Percentiles rank a stretch among this genome's conserved stretches.
These are phyloP conservation scores for Agrocybe praecox DNA, from an alignment of 768 basidiomycete genomes.

Conservation along the genomic window DNA sequence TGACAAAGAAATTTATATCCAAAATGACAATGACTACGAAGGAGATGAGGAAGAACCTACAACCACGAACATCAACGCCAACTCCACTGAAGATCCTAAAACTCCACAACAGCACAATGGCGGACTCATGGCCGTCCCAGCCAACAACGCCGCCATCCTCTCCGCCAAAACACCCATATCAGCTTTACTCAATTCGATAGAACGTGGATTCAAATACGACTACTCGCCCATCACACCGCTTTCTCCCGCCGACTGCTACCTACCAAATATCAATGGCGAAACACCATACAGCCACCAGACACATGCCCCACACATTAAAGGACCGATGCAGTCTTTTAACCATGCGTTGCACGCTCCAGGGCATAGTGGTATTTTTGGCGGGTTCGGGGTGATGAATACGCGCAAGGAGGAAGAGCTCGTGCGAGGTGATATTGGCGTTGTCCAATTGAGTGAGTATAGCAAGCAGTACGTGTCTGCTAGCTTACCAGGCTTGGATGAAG, in stretches of 20 bases:
- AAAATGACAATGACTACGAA: background rate
- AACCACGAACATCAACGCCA: background rate
- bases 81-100: constrained; percentile 2
- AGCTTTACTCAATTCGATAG: constrained; percentile 60
- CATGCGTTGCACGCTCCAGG: constrained; percentile 22
- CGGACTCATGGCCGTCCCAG: constrained; percentile 12
- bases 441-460: constrained; percentile 19
- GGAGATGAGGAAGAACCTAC: background rate
- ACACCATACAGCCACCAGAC: constrained; percentile 23
- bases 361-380: constrained; percentile 16
- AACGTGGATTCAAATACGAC: constrained; percentile 60
- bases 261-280: constrained; percentile 19
- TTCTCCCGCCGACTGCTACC: constrained; percentile 43
- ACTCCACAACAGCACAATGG: constrained; percentile 14
- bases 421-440: constrained; percentile 20
- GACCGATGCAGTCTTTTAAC: constrained; percentile 26
- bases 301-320: constrained; percentile 20
- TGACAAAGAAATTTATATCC: background rate
- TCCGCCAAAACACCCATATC: constrained; percentile 64
- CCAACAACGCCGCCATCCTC: constrained; percentile 2
- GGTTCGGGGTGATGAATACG: constrained; percentile 7
- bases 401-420: constrained; percentile 12
- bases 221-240: constrained; percentile 63
- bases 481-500: constrained; percentile 16
- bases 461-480: constrained; percentile 16